phyloP scores from a whole-genome alignment of 2,329 filamentous ascomycete genomes.

The Aspergillus sp. region DNA sequence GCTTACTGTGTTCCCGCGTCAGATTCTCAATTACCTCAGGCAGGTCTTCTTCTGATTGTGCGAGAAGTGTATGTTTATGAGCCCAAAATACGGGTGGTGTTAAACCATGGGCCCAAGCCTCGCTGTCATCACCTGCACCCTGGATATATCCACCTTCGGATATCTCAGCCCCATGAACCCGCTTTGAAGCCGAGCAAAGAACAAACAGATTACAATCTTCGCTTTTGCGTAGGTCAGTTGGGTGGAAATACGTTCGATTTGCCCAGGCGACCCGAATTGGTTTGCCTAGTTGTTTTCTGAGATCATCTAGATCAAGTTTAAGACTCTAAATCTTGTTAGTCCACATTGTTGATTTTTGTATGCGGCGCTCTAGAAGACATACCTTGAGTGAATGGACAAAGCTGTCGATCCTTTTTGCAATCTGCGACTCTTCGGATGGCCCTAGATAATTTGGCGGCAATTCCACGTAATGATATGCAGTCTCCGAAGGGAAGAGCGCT shows the following conservation, averaged over 20 bases:
- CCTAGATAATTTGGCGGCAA: constrained; percentile 73
- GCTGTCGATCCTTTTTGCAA: constrained; percentile 60
- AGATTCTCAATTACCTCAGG: constrained; percentile 51
- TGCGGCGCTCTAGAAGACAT: constrained; percentile 4
- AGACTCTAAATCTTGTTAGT: constrained; percentile 51
- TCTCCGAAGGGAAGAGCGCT: constrained; percentile 65
- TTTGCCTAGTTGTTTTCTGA: constrained; percentile 62
- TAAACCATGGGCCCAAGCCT: constrained; percentile 84
- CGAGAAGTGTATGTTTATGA: constrained; percentile 61
- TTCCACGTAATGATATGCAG: constrained; percentile 56
- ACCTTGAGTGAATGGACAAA: constrained; percentile 55
- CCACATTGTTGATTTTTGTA: not conserved
- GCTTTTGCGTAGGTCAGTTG: constrained; percentile 47
- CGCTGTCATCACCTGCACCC: constrained; percentile 90
- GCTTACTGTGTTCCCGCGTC: constrained; percentile 29
- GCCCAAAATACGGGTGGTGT: constrained; percentile 79
- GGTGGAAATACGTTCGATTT: constrained; percentile 62
- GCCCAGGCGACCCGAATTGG: constrained; percentile 80
- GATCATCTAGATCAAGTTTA: constrained; percentile 55
- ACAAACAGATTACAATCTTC: constrained; percentile 69
- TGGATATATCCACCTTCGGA: constrained; percentile 81
- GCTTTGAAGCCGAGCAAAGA: constrained; percentile 79
- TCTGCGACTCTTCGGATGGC: constrained; percentile 75
- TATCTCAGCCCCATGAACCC: constrained; percentile 67
- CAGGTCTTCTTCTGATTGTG: constrained; percentile 64